Conservation (phyloP, 1,284 basidiomycete genomes). For the Rhodofomes roseus region DNA sequence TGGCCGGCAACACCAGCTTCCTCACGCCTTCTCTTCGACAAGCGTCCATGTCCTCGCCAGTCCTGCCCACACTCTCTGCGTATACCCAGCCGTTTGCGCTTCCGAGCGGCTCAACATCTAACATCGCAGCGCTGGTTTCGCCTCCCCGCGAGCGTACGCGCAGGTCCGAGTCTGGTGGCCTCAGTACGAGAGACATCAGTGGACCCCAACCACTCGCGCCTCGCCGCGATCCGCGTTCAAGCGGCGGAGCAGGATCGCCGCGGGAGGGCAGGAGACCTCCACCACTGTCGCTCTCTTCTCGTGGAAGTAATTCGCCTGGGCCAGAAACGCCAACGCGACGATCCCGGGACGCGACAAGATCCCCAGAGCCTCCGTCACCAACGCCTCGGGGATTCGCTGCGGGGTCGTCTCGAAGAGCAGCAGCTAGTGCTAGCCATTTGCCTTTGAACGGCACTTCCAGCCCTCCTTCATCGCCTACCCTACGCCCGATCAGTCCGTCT, state of each 20-base stretch:
- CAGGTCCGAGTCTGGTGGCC: conserved; percentile 37
- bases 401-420: conserved; percentile 33
- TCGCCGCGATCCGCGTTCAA: conserved; percentile 27
- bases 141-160: conserved; percentile 40
- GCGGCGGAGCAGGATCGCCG: conserved; percentile 23
- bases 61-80: conserved; percentile 49
- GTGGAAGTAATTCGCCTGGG: conserved; percentile 24
- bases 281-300: conserved; percentile 33
- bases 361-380: conserved; percentile 34
- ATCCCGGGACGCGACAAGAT: conserved; percentile 21
- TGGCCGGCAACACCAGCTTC: conserved; percentile 54
- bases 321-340: conserved; percentile 46
- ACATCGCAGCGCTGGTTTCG: conserved; percentile 36
- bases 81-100: conserved; percentile 47
- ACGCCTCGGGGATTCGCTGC: conserved; percentile 27
- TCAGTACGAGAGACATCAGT: conserved; percentile 35
- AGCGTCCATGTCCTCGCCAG: conserved; percentile 70
- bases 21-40: conserved; percentile 60
- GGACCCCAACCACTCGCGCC: conserved; percentile 37
- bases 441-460: conserved; percentile 27
- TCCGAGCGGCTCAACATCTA: conserved; percentile 42
- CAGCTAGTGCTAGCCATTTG: conserved; percentile 38
- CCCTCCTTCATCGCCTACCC: conserved; percentile 32
- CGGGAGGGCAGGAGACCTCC: conserved; percentile 25
- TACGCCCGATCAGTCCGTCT: conserved; percentile 39